phyloP scores from a whole-genome alignment of 768 basidiomycete species.

The Psilocybe cubensis region DNA sequence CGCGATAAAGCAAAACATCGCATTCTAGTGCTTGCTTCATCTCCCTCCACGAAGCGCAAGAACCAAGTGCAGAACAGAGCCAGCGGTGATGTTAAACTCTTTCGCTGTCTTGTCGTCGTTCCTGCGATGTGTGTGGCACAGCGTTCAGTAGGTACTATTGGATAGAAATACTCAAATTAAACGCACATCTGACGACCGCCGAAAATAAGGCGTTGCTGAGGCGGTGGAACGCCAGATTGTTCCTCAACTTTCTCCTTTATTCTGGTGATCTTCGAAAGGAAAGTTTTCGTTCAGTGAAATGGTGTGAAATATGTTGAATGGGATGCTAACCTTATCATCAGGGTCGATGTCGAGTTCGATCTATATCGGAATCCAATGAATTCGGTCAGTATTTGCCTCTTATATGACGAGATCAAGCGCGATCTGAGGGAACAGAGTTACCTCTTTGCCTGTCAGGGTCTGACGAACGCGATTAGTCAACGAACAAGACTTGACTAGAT shows the following conservation, averaged over 20 bases:
- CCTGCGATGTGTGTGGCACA: slow-evolving; percentile 45
- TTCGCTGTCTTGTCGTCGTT: slow-evolving; percentile 88
- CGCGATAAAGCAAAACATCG: not conserved
- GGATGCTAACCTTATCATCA: slow-evolving; percentile 74
- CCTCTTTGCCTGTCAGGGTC: slow-evolving; percentile 99
- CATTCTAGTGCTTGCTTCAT: slow-evolving; percentile 32
- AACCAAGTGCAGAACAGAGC: slow-evolving; percentile 91
- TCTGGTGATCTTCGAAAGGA: slow-evolving; percentile 67
- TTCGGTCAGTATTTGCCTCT: not conserved
- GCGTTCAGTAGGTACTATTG: not conserved
- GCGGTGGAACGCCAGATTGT: slow-evolving; percentile 97
- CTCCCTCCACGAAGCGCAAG: slow-evolving; percentile 92
- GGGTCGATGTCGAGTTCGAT: slow-evolving; percentile 96
- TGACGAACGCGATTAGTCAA: slow-evolving; percentile 30
- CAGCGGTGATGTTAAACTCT: slow-evolving; percentile 83
- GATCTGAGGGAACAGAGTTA: slow-evolving; percentile 31
- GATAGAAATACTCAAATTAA: not conserved
- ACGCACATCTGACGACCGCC: slow-evolving; percentile 91
- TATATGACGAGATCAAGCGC: slow-evolving; percentile 6
- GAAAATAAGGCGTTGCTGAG: slow-evolving; percentile 93
- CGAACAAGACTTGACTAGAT: slow-evolving; percentile 7
- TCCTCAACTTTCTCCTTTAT: slow-evolving; percentile 99
- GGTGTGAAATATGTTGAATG: not conserved
- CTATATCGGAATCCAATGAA: slow-evolving; percentile 35
- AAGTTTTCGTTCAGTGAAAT: not conserved